Conservation (phyloP, 1,139 yeast species). For the Taphrina pruni region DNA sequence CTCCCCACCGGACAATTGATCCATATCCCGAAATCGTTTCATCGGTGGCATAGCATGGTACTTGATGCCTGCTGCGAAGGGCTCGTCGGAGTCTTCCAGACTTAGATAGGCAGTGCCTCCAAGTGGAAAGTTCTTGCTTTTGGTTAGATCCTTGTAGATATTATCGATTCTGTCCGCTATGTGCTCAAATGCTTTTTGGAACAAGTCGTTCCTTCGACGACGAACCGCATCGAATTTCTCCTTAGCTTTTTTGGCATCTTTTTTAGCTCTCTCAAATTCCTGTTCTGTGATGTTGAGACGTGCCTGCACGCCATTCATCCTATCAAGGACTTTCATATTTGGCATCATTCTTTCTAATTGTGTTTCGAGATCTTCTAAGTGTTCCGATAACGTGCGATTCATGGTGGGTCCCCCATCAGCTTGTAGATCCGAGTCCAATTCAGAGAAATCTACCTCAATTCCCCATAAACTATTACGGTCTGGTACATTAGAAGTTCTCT, state of each 20-base stretch:
- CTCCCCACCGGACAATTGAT: constrained; percentile 92
- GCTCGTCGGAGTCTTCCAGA: constrained; percentile 87
- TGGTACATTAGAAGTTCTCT: constrained; percentile 16
- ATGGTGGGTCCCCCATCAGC: constrained; percentile 51
- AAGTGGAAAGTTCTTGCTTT: constrained; percentile 64
- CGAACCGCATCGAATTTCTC: constrained; percentile 67
- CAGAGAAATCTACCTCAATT: constrained; percentile 63
- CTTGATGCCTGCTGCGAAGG: constrained; percentile 78
- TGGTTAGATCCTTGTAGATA: constrained; percentile 87
- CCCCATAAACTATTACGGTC: constrained; percentile 54
- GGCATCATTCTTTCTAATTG: constrained; percentile 72
- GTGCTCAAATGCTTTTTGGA: constrained; percentile 76
- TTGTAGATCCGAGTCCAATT: constrained; percentile 58
- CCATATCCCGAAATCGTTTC: constrained; percentile 93
- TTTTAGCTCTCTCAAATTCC: constrained; percentile 69
- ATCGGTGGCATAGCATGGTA: constrained; percentile 97
- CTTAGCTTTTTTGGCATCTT: constrained; percentile 63
- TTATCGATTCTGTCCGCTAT: constrained; percentile 73
- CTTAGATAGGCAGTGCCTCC: constrained; percentile 95
- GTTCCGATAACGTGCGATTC: constrained; percentile 55
- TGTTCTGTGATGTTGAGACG: constrained; percentile 66
- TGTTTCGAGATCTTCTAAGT: constrained; percentile 61
- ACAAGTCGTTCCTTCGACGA: constrained; percentile 63
- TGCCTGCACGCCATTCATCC: constrained; percentile 71
- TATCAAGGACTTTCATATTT: constrained; percentile 77